phyloP scores from a whole-genome alignment of 2,329 filamentous ascomycete species.

The Colletotrichum sp. region DNA sequence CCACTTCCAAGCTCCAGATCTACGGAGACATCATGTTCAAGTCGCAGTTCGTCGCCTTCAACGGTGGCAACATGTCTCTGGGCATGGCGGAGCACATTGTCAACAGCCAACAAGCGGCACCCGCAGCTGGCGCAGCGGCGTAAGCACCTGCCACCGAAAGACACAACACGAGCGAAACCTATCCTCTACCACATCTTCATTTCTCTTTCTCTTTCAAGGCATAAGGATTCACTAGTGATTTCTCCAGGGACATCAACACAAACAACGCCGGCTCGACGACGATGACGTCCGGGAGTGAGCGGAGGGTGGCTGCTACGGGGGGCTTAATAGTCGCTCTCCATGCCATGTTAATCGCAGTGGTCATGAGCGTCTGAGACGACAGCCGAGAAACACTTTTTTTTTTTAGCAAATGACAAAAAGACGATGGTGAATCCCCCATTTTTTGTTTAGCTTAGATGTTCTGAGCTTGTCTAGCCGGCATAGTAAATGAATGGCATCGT shows the following conservation, averaged over 20 bases:
- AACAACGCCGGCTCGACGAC: conserved; percentile 12
- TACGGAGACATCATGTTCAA: conserved; percentile 69
- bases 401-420: background rate
- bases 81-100: conserved; percentile 46
- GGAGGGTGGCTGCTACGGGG: background rate
- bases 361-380: conserved; percentile 12
- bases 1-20: conserved; percentile 62
- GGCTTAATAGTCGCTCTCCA: conserved; percentile 2
- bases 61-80: conserved; percentile 59
- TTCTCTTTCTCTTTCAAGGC: background rate
- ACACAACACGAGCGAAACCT: background rate
- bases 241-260: conserved; percentile 10
- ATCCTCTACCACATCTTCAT: background rate
- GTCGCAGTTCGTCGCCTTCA: conserved; percentile 63
- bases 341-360: conserved; percentile 6
- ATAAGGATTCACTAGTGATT: conserved; percentile 14
- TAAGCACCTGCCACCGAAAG: conserved; percentile 14
- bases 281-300: background rate
- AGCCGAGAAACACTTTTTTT: background rate
- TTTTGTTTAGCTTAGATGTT: conserved; percentile 2
- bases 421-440: background rate
- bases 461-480: conserved; percentile 5
- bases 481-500: conserved; percentile 13
- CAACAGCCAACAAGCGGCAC: conserved; percentile 1
- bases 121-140: conserved; percentile 14